phyloP scores from a whole-genome alignment of 202 grass and related monocot species.

The Musa balbisiana region DNA sequence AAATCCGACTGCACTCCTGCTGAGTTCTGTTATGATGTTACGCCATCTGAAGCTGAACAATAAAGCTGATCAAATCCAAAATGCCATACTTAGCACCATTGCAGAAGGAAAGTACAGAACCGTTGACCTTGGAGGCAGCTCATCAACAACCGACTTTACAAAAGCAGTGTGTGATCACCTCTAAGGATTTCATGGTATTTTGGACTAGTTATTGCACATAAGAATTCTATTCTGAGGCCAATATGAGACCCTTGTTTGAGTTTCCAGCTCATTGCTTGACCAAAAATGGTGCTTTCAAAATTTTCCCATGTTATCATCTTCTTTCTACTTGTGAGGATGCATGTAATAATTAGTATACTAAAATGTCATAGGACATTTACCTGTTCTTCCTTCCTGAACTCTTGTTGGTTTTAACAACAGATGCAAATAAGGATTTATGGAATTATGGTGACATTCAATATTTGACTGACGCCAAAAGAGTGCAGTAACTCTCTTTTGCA shows the following conservation, averaged over 20 bases:
- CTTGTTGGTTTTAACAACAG: background rate
- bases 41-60: slow-evolving; percentile 68
- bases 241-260: background rate
- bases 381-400: background rate
- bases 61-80: slow-evolving; percentile 78
- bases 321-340: background rate
- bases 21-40: slow-evolving; percentile 97
- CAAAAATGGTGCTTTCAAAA: slow-evolving; percentile 1
- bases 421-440: background rate
- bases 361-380: background rate
- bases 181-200: slow-evolving; percentile 19
- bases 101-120: slow-evolving; percentile 70
- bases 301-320: background rate
- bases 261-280: background rate
- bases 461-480: background rate
- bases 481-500: no score
- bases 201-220: background rate
- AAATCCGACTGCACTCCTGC: slow-evolving; percentile 80
- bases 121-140: slow-evolving; percentile 68
- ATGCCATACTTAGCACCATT: slow-evolving; percentile 73
- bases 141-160: slow-evolving; percentile 74
- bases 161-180: slow-evolving; percentile 79
- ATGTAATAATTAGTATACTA: background rate
- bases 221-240: background rate
- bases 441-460: background rate